Percentiles rank a stretch among this genome's conserved stretches.
These are phyloP conservation scores for Aschersonia sp. DNA, from an alignment of 2,329 filamentous ascomycete species.

Conservation along the genomic window DNA sequence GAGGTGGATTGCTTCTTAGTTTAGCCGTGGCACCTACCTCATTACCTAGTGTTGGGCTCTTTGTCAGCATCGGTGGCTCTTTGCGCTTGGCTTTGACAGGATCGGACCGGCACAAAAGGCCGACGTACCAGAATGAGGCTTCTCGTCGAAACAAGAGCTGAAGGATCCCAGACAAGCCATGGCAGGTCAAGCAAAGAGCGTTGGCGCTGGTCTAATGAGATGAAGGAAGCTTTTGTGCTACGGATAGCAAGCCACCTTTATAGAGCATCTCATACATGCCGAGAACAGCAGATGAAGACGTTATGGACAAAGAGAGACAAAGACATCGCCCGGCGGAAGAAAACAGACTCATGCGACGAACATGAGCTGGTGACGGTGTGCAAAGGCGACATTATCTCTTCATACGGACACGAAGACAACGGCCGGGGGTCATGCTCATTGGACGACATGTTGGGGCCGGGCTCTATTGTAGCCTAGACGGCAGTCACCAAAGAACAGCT, in stretches of 20 bases:
- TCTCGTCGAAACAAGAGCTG: constrained; percentile 22
- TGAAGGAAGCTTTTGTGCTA: constrained; percentile 23
- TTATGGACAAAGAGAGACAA: neutral
- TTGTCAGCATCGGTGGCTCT: neutral
- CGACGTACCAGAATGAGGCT: constrained; percentile 23
- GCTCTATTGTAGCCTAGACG: constrained; percentile 5
- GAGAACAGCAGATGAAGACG: neutral
- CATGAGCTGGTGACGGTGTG: neutral
- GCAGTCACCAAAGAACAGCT: constrained; percentile 5
- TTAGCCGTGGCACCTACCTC: constrained; percentile 13
- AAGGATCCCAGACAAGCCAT: constrained; percentile 29
- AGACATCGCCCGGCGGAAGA: neutral
- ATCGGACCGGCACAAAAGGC: constrained; percentile 2
- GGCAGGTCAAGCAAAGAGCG: constrained; percentile 16
- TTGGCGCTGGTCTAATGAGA: too few species aligned
- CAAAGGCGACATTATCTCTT: neutral
- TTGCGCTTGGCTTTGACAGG: neutral
- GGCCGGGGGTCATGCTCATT: neutral
- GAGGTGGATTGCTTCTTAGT: constrained; percentile 13
- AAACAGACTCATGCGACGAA: neutral
- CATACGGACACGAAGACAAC: neutral
- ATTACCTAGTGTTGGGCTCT: constrained; percentile 9
- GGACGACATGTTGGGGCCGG: neutral
- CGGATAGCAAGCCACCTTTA: constrained; percentile 1
- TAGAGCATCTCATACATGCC: neutral